Evolutionary conservation across 2,329 filamentous ascomycete genomes (phyloP).

Genomic region (Aspergillus thermomutatus): DNA sequence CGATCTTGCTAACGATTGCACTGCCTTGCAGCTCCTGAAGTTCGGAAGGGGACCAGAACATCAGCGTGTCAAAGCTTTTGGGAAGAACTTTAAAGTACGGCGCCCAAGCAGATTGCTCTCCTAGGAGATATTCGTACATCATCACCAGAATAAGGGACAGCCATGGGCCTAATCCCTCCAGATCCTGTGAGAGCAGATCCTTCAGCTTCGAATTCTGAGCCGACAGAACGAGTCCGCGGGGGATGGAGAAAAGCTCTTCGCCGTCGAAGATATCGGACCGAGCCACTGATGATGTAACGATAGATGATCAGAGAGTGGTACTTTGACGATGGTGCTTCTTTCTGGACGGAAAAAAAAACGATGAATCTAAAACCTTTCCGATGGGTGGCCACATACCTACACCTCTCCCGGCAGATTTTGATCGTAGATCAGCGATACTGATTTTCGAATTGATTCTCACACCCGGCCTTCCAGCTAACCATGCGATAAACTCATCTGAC

Average conservation of each 20-base stretch:
- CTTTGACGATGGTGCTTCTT: background rate
- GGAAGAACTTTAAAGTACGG: conserved; percentile 77
- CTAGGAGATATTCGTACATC: conserved; percentile 68
- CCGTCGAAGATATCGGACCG: conserved; percentile 66
- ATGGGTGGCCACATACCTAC: conserved; percentile 51
- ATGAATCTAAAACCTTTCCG: conserved; percentile 20
- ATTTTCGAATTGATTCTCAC: conserved; percentile 58
- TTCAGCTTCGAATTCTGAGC: conserved; percentile 68
- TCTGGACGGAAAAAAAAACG: conserved; percentile 10
- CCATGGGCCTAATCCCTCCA: conserved; percentile 50
- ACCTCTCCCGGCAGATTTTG: conserved; percentile 57
- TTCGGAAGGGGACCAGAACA: conserved; percentile 79
- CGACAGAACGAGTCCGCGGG: conserved; percentile 67
- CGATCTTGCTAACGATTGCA: conserved; percentile 72
- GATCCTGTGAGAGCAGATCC: conserved; percentile 53
- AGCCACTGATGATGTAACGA: conserved; percentile 56
- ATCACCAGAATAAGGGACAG: conserved; percentile 70
- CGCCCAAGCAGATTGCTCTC: conserved; percentile 66
- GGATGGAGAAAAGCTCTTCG: conserved; percentile 76
- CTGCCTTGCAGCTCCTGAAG: conserved; percentile 72
- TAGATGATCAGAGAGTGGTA: conserved; percentile 19
- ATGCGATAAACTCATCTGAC: conserved; percentile 54
- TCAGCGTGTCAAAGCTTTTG: conserved; percentile 71
- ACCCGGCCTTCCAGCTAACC: conserved; percentile 52
- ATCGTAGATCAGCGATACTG: conserved; percentile 55